Evolutionary conservation across 1,284 basidiomycete species (phyloP).

Genomic region (Moesziomyces sp.): DNA sequence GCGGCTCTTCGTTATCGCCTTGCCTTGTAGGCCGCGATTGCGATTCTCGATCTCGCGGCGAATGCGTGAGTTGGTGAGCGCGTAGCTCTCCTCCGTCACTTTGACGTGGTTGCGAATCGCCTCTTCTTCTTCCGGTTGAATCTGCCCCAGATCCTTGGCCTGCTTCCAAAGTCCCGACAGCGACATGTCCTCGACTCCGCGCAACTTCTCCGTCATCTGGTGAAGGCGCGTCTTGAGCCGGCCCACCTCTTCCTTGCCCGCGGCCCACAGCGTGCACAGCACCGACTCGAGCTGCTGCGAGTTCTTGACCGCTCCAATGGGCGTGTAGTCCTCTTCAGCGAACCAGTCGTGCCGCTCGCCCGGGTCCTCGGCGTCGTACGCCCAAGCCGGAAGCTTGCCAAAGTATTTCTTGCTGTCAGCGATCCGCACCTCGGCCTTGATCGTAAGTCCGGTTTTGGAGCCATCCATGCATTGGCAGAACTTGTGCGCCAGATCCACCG

Average conservation of each 20-base stretch:
- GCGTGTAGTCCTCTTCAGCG: conserved; percentile 1
- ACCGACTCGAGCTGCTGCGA: conserved; percentile 19
- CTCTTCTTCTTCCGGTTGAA: conserved; percentile 8
- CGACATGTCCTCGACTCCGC: conserved; percentile 26
- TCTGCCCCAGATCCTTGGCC: conserved; percentile 4
- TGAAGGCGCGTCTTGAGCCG: conserved; percentile 14
- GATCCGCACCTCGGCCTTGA: conserved; percentile 26
- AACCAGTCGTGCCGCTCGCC: conserved; percentile 19
- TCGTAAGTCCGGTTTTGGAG: conserved; percentile 31
- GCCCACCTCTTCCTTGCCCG: conserved; percentile 17
- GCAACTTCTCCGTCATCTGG: conserved; percentile 13
- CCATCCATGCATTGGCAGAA: conserved; percentile 45
- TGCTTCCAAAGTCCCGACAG: conserved; percentile 28
- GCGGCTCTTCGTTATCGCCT: neutral
- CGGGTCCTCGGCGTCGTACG: conserved; percentile 13
- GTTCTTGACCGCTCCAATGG: conserved; percentile 15
- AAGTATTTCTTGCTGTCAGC: conserved; percentile 27
- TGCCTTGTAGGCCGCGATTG: neutral
- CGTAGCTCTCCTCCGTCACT: conserved; percentile 23
- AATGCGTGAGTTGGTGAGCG: conserved; percentile 12
- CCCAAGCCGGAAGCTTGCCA: conserved; percentile 36
- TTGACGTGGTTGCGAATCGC: conserved; percentile 21
- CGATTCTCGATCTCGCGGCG: conserved; percentile 9
- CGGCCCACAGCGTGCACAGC: conserved; percentile 30
- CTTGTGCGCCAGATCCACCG: conserved; percentile 41